Evolutionary conservation across 2,329 filamentous ascomycete genomes (phyloP).

Genomic region (Trichophaea hybrida): DNA sequence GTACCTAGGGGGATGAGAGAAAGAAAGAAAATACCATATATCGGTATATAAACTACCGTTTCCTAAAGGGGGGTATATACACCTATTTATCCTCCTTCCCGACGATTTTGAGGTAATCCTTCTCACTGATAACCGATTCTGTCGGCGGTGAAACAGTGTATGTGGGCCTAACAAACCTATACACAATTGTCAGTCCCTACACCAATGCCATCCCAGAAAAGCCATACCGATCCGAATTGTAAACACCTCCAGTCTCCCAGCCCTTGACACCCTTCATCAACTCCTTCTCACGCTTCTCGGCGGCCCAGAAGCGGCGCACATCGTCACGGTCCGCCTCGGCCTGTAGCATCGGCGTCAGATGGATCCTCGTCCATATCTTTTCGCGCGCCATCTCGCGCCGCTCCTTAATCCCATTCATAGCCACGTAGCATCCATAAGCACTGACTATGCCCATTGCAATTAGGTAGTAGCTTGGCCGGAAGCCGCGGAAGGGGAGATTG

Average conservation of each 20-base stretch:
- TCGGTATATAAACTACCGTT: no score
- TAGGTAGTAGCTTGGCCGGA: slow-evolving; percentile 69
- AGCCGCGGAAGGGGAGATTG: slow-evolving; percentile 82
- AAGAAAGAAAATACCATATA: no score
- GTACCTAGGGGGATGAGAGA: no score
- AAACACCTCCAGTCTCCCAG: slow-evolving; percentile 45
- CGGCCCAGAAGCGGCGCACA: slow-evolving; percentile 71
- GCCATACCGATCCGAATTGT: slow-evolving; percentile 75
- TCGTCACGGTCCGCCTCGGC: slow-evolving; percentile 95
- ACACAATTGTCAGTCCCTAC: not conserved
- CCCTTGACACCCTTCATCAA: slow-evolving; percentile 62
- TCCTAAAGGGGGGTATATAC: no score
- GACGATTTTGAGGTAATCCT: not conserved
- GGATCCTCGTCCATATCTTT: slow-evolving; percentile 95
- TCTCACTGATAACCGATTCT: slow-evolving; percentile 26
- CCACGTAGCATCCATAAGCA: slow-evolving; percentile 80
- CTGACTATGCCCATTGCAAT: slow-evolving; percentile 63
- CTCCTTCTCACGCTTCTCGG: slow-evolving; percentile 80
- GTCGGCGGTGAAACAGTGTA: slow-evolving; percentile 54
- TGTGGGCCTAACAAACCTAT: slow-evolving; percentile 67
- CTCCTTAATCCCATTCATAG: slow-evolving; percentile 71
- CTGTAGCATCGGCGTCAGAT: slow-evolving; percentile 84
- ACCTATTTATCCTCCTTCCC: not conserved
- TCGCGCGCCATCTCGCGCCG: slow-evolving; percentile 88
- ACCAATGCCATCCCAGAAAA: slow-evolving; percentile 1